These are phyloP conservation scores for Eustoma russellianum DNA, from an alignment of 257 asterid species.

Conservation along the genomic window DNA sequence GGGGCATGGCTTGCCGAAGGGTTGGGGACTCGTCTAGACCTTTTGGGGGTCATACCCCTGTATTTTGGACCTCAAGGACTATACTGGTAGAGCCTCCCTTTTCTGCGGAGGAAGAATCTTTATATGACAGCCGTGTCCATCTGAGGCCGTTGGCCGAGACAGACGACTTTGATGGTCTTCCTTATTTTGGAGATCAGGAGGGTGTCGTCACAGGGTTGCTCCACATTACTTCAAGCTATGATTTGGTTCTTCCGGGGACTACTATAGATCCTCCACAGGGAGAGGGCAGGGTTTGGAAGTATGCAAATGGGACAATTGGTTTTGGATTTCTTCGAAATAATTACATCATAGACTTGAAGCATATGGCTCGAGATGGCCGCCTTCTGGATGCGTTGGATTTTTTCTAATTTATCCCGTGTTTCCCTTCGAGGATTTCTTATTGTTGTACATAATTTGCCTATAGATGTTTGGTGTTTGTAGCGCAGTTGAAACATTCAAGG, in stretches of 20 bases:
- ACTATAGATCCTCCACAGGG: slow-evolving; percentile 36
- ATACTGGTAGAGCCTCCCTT: slow-evolving; percentile 50
- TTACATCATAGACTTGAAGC: slow-evolving; percentile 56
- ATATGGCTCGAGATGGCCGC: slow-evolving; percentile 40
- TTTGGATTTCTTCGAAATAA: slow-evolving; percentile 69
- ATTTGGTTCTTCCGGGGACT: slow-evolving; percentile 64
- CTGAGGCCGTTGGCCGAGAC: slow-evolving; percentile 26
- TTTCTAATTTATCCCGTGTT: slow-evolving; percentile 15
- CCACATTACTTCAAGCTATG: slow-evolving; percentile 60
- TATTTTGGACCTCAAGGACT: slow-evolving; percentile 69
- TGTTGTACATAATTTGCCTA: slow-evolving; percentile 9
- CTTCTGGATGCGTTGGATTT: slow-evolving; percentile 40
- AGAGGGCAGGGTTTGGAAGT: slow-evolving; percentile 83
- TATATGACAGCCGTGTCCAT: slow-evolving; percentile 52
- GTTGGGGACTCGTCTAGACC: slow-evolving; percentile 52
- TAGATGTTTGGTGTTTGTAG: not conserved
- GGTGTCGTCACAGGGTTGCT: slow-evolving; percentile 46
- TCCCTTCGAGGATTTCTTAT: not conserved
- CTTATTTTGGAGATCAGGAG: slow-evolving; percentile 13
- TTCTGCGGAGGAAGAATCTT: slow-evolving; percentile 48
- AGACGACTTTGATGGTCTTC: slow-evolving; percentile 15
- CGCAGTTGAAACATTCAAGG: not conserved
- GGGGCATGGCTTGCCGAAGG: slow-evolving; percentile 80
- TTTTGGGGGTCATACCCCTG: slow-evolving; percentile 38
- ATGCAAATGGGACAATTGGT: slow-evolving; percentile 64